These are phyloP conservation scores for Juglanconis sp. DNA, from an alignment of 2,329 filamentous ascomycete species.

Conservation along the genomic window DNA sequence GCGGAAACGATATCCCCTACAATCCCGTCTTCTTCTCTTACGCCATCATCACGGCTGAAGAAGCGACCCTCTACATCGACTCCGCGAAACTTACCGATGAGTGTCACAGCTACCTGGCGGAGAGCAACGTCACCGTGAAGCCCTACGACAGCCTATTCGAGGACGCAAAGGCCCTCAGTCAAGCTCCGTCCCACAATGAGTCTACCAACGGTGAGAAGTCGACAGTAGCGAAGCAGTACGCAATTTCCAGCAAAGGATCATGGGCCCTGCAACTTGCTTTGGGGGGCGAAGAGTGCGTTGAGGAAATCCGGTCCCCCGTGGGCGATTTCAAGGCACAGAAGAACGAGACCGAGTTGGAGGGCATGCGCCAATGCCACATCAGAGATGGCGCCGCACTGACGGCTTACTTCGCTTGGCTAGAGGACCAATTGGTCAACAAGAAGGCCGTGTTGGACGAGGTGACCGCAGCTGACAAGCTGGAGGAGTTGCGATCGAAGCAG, in stretches of 20 bases:
- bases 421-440: slow-evolving; percentile 77
- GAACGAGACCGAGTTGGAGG: slow-evolving; percentile 82
- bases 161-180: slow-evolving; percentile 66
- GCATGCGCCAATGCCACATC: slow-evolving; percentile 92
- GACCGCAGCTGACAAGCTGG: slow-evolving; percentile 85
- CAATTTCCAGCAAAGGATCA: slow-evolving; percentile 84
- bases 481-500: slow-evolving; percentile 65
- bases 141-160: slow-evolving; percentile 80
- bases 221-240: slow-evolving; percentile 58
- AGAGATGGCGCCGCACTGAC: slow-evolving; percentile 87
- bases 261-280: slow-evolving; percentile 88
- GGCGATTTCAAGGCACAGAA: slow-evolving; percentile 92
- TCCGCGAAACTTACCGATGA: slow-evolving; percentile 70
- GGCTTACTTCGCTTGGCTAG: slow-evolving; percentile 95
- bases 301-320: slow-evolving; percentile 83
- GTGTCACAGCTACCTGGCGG: slow-evolving; percentile 65
- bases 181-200: slow-evolving; percentile 30
- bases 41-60: slow-evolving; percentile 74
- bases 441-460: slow-evolving; percentile 80
- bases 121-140: slow-evolving; percentile 68
- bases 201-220: slow-evolving; percentile 23
- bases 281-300: slow-evolving; percentile 79
- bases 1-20: slow-evolving; percentile 92
- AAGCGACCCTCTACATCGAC: slow-evolving; percentile 81
- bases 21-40: slow-evolving; percentile 99